These are phyloP conservation scores for Neurospora discreta DNA, from an alignment of 495 filamentous ascomycete genomes.

Conservation along the genomic window DNA sequence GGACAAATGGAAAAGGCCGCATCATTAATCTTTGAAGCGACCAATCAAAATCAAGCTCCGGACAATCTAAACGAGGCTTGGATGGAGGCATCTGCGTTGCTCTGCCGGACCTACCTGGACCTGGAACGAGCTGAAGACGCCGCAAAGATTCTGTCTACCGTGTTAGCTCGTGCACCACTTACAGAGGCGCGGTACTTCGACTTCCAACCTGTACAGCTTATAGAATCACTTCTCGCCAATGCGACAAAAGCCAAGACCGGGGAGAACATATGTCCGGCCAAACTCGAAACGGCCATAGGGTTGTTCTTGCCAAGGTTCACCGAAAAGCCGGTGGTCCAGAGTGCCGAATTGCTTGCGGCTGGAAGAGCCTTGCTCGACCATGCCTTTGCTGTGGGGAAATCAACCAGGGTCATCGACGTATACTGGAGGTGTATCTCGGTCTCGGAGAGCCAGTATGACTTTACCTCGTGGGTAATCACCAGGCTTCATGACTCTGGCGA, in stretches of 20 bases:
- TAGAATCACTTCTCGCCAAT: constrained; percentile 17
- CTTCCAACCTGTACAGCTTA: constrained; percentile 22
- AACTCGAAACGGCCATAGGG: constrained; percentile 16
- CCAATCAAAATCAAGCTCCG: constrained; percentile 7
- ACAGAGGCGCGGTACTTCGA: constrained; percentile 23
- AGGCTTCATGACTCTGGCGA: constrained; percentile 14
- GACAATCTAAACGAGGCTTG: constrained; percentile 13
- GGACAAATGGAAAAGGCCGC: constrained; percentile 13
- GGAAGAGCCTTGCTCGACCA: constrained; percentile 22
- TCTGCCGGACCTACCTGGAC: constrained; percentile 26
- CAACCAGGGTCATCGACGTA: constrained; percentile 12
- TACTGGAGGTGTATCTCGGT: constrained; percentile 19
- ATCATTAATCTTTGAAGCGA: constrained; percentile 11
- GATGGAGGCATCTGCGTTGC: constrained; percentile 22
- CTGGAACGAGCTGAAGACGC: constrained; percentile 20
- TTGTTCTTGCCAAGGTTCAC: constrained; percentile 27
- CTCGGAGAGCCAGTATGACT: constrained; percentile 1
- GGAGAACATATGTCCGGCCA: not conserved
- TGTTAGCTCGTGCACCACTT: constrained; percentile 18
- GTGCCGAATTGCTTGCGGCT: constrained; percentile 10
- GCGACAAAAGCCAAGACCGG: not conserved
- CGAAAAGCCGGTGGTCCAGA: constrained; percentile 6
- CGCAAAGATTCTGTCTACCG: constrained; percentile 16
- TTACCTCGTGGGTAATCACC: constrained; percentile 19
- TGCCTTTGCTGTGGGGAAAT: constrained; percentile 10